These are phyloP conservation scores for Sugiyamaella americana DNA, from an alignment of 805 yeast genomes.

Conservation along the genomic window DNA sequence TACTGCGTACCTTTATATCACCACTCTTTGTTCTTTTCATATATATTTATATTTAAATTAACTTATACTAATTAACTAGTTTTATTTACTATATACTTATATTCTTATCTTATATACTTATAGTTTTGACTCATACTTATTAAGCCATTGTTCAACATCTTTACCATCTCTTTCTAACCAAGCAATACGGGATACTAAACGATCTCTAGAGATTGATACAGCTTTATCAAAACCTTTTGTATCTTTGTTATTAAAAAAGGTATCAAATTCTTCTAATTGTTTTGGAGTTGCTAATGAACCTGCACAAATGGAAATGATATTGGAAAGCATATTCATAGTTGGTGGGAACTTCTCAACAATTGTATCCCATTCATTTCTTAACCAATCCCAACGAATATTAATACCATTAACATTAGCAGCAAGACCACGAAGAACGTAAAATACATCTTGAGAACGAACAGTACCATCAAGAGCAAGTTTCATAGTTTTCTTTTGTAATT, in stretches of 20 bases:
- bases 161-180: constrained; percentile 47
- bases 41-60: no score
- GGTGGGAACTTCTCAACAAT: constrained; percentile 68
- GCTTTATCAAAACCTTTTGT: constrained; percentile 54
- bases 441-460: constrained; percentile 62
- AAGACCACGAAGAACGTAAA: constrained; percentile 72
- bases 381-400: constrained; percentile 68
- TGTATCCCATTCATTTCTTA: constrained; percentile 62
- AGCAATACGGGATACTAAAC: constrained; percentile 41
- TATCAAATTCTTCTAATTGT: constrained; percentile 47
- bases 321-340: constrained; percentile 70
- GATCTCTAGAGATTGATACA: constrained; percentile 50
- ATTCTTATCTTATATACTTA: no score
- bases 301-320: constrained; percentile 59
- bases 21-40: no score
- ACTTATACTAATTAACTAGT: no score
- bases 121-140: neutral
- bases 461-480: constrained; percentile 51
- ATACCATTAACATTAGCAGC: constrained; percentile 59
- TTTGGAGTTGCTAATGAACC: constrained; percentile 54
- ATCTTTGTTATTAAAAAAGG: constrained; percentile 43
- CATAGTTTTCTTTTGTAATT: constrained; percentile 51
- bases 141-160: constrained; percentile 42
- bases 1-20: no score
- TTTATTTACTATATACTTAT: no score